phyloP scores from a whole-genome alignment of 2,329 filamentous ascomycete species.

The Cladobotryum mycophilum region DNA sequence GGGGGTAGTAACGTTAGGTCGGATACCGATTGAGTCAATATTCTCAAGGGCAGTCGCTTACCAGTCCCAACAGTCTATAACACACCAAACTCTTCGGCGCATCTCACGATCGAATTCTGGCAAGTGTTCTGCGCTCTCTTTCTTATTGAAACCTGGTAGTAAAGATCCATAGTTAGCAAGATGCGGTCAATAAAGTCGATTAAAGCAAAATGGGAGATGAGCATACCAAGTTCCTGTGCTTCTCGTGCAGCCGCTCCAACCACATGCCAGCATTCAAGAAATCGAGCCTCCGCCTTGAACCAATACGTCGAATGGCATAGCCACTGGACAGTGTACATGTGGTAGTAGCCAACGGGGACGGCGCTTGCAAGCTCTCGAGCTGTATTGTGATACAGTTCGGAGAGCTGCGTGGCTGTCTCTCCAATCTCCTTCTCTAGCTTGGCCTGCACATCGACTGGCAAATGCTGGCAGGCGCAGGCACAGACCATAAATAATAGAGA shows the following conservation, averaged over 20 bases:
- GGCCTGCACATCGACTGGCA: conserved; percentile 15
- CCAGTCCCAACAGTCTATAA: conserved; percentile 30
- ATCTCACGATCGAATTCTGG: conserved; percentile 27
- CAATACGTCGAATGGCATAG: conserved; percentile 26
- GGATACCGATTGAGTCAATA: too few relatives aligned
- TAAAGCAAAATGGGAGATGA: too few relatives aligned
- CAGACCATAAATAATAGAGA: conserved; percentile 24
- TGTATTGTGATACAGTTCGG: conserved; percentile 20
- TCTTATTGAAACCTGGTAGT: conserved; percentile 18
- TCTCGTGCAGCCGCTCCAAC: conserved; percentile 26
- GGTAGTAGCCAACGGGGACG: conserved; percentile 22
- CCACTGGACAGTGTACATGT: conserved; percentile 23
- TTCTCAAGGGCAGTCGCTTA: conserved; percentile 11
- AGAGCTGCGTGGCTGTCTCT: conserved; percentile 15
- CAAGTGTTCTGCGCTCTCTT: conserved; percentile 14
- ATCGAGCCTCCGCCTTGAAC: conserved; percentile 28
- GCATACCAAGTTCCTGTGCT: conserved; percentile 23
- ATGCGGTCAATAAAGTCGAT: too few relatives aligned
- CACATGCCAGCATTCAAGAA: conserved; percentile 26
- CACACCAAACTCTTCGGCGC: conserved; percentile 26
- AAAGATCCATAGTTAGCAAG: too few relatives aligned
- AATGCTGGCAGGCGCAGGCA: conserved; percentile 24
- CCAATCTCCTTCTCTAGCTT: conserved; percentile 18
- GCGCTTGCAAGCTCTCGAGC: conserved; percentile 21
- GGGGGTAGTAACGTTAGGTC: neutral